Percentiles rank a stretch among this genome's conserved stretches.
phyloP scores from a whole-genome alignment of 2,329 filamentous ascomycete genomes.

The Cladobotryum protrusum region DNA sequence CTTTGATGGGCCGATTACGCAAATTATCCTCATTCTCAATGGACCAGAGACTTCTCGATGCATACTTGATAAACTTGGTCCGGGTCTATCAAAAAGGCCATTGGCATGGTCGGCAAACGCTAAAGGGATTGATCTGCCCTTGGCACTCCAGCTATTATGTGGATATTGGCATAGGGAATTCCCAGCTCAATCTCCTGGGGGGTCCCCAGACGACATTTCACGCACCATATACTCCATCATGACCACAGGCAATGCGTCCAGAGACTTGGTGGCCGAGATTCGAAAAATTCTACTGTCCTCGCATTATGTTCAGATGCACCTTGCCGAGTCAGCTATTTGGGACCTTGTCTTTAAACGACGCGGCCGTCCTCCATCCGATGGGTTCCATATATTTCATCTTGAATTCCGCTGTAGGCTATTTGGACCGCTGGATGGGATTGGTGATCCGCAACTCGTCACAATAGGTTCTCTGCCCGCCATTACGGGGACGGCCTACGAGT shows the following conservation, averaged over 20 bases:
- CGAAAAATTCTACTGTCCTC: conserved; percentile 26
- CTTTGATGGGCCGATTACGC: conserved; percentile 32
- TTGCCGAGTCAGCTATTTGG: conserved; percentile 33
- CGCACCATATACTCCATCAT: conserved; percentile 24
- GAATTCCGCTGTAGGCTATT: conserved; percentile 30
- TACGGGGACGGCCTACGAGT: conserved; percentile 29
- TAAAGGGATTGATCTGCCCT: conserved; percentile 27
- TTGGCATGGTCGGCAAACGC: conserved; percentile 27
- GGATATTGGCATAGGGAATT: conserved; percentile 31
- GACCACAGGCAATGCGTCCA: conserved; percentile 23
- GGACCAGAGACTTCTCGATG: conserved; percentile 30
- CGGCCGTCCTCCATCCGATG: conserved; percentile 26
- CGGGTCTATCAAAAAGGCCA: conserved; percentile 27
- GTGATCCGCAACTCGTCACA: conserved; percentile 23
- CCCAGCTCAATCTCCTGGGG: conserved; percentile 27
- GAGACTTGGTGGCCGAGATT: conserved; percentile 24
- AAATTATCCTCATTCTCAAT: conserved; percentile 31
- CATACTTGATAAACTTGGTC: conserved; percentile 29
- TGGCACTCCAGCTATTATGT: conserved; percentile 31
- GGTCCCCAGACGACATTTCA: conserved; percentile 29
- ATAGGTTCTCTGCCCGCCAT: conserved; percentile 26
- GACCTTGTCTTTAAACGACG: conserved; percentile 27
- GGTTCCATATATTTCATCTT: conserved; percentile 31
- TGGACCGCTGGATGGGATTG: conserved; percentile 21
- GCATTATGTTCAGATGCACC: conserved; percentile 31